Evolutionary conservation across 2,329 filamentous ascomycete genomes (phyloP), one percentile per base, ranked within the genome.

Genomic region (Cercospora citrullina): DNA sequence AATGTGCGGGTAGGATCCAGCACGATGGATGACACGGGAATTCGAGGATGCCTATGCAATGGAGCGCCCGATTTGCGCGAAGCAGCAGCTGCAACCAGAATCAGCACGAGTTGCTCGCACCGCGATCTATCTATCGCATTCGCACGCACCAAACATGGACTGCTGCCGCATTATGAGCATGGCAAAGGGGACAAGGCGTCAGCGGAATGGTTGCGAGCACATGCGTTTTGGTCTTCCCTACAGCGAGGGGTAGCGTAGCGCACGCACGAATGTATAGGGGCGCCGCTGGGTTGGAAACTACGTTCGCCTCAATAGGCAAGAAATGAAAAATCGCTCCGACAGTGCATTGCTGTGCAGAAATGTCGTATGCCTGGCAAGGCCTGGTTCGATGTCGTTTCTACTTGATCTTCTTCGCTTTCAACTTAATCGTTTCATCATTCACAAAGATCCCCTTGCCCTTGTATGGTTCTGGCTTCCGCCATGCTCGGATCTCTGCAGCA

Each of bases 371-470:
- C 26, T 58, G 30, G 26, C 26, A 58, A 28, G 6, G 53, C 53
- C 23, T n/a, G 12, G 6, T n/a, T 57, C 53, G 28, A 58, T 30
- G 30, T 23, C 26, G 21, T 51, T 6, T 64, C 66, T 79, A 85
- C 74, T 84, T 84, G 75, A 84, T 84, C 79, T 84, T 84, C 90
- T 97, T 99, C 77, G 92, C 91, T 90, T 99, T 99, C 81, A 99
- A 81, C 86, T 91, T 96, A 83, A 99, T 97, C 31, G 93, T 97
- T 86, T 99, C 93, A 71, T 94, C 93, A 77, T 98, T 96, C 75
- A 99, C 90, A 79, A 98, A 99, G 75, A 99, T 96, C 75, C 95
- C 95, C 88, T 99, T 98, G 73, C 95, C 95, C 88, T 99, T 99
- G 82, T 99, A 99, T 72, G 95, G 95, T 83, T 99, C 95, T 31